A percentile compares a stretch with the other conserved stretches of the same genome.
Evolutionary conservation across 2,329 filamentous ascomycete genomes (phyloP).

Genomic region (Fusarium cicatricum): DNA sequence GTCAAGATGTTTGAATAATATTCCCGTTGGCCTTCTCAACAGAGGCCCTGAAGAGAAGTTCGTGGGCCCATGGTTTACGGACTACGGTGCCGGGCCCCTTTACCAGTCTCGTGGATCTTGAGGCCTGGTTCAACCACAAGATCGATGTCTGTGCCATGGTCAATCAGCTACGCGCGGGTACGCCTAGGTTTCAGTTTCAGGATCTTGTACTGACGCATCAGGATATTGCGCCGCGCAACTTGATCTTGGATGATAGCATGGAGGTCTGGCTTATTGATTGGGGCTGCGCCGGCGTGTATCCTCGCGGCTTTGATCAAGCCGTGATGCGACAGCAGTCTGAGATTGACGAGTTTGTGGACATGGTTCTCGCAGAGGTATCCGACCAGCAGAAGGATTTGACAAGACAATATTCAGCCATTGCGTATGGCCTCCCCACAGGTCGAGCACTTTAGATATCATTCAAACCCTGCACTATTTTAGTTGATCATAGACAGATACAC

Average conservation of each 20-base stretch:
- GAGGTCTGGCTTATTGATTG: constrained; percentile 11
- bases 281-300: constrained; percentile 9
- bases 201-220: constrained; percentile 3
- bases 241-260: not conserved
- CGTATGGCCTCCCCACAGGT: constrained; percentile 1
- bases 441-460: not conserved
- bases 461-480: too few species aligned
- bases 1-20: not conserved
- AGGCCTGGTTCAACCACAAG: constrained; percentile 9
- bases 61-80: constrained; percentile 4
- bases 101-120: not conserved
- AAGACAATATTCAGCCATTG: not conserved
- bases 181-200: constrained; percentile 1
- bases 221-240: constrained; percentile 8
- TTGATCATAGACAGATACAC: too few species aligned
- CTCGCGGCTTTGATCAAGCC: constrained; percentile 1
- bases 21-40: not conserved
- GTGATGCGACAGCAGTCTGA: constrained; percentile 2
- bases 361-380: not conserved
- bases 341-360: constrained; percentile 1
- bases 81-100: constrained; percentile 9
- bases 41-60: not conserved
- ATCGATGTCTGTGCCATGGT: constrained; percentile 2
- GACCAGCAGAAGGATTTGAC: not conserved
- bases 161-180: not conserved